Conservation (phyloP, 2,329 filamentous ascomycete genomes). For the Coniochaeta hoffmannii region DNA sequence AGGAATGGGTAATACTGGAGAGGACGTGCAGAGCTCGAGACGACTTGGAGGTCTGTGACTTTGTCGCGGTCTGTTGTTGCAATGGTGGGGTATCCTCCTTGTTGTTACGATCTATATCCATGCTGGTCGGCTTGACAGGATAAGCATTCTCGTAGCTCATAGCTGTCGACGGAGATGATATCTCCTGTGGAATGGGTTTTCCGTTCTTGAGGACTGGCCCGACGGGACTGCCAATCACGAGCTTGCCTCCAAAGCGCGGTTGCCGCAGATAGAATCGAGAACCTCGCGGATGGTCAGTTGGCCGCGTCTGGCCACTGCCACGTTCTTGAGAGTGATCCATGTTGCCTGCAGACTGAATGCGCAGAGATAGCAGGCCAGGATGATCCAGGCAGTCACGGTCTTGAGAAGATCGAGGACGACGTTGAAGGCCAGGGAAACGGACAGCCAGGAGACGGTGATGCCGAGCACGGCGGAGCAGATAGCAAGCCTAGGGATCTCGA, state of each 20-base stretch:
- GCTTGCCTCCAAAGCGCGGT: background rate
- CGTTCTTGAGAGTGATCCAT: background rate
- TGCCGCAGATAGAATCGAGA: background rate
- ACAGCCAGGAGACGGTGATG: background rate
- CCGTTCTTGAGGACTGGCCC: slow-evolving; percentile 1
- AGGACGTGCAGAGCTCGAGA: slow-evolving; percentile 11
- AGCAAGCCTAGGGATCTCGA: background rate
- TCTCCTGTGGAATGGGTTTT: background rate
- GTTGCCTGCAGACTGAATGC: background rate
- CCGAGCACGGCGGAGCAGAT: background rate
- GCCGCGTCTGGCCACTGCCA: background rate
- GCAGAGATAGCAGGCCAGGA: background rate
- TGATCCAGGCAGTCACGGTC: background rate
- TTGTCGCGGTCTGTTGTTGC: background rate
- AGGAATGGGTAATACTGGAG: slow-evolving; percentile 12
- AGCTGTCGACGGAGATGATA: background rate
- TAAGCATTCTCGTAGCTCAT: background rate
- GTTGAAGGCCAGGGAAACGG: background rate
- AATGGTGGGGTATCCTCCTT: background rate
- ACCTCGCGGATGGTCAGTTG: background rate
- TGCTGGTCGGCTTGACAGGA: background rate
- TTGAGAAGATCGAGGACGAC: background rate
- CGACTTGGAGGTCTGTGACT: slow-evolving; percentile 8
- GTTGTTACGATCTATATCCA: background rate
- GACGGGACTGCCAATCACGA: background rate